Conservation (phyloP, 179 eudicot genomes). For the Vitellaria paradoxa region DNA sequence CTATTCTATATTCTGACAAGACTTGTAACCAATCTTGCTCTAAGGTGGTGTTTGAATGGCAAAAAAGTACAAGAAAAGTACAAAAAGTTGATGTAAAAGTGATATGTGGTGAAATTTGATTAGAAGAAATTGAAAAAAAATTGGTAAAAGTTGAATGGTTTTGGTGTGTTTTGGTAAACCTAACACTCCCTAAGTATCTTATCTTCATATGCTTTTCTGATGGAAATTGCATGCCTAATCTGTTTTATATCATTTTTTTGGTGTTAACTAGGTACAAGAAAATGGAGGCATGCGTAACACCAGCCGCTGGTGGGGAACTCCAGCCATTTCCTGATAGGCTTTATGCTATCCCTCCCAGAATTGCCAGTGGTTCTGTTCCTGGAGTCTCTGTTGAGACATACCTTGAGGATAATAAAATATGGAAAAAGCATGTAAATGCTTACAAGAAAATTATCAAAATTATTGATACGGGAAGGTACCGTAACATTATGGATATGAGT, state of each 20-base stretch:
- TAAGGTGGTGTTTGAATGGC: too few relatives aligned
- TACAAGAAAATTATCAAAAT: constrained; percentile 31
- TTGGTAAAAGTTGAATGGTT: too few relatives aligned
- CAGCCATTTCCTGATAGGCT: constrained; percentile 35
- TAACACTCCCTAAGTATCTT: too few relatives aligned
- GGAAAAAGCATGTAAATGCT: constrained; percentile 36
- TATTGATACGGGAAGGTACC: constrained; percentile 32
- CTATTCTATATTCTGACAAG: not conserved
- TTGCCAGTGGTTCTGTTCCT: constrained; percentile 28
- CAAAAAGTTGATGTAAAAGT: too few relatives aligned
- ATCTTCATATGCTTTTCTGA: too few relatives aligned
- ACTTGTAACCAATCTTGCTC: too few relatives aligned
- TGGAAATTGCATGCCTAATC: too few relatives aligned
- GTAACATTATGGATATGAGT: constrained; percentile 44
- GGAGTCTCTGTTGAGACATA: constrained; percentile 31
- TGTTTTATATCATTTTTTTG: not conserved
- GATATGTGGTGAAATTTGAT: too few relatives aligned
- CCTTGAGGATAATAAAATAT: constrained; percentile 25
- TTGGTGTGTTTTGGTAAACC: too few relatives aligned
- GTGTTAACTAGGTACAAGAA: constrained; percentile 31
- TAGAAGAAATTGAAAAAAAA: too few relatives aligned
- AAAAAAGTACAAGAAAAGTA: too few relatives aligned
- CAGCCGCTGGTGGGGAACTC: constrained; percentile 25
- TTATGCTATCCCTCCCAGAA: constrained; percentile 28
- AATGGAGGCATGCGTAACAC: constrained; percentile 38